Evolutionary conservation across 768 basidiomycete genomes (phyloP).

Genomic region (Arthromyces matolae): DNA sequence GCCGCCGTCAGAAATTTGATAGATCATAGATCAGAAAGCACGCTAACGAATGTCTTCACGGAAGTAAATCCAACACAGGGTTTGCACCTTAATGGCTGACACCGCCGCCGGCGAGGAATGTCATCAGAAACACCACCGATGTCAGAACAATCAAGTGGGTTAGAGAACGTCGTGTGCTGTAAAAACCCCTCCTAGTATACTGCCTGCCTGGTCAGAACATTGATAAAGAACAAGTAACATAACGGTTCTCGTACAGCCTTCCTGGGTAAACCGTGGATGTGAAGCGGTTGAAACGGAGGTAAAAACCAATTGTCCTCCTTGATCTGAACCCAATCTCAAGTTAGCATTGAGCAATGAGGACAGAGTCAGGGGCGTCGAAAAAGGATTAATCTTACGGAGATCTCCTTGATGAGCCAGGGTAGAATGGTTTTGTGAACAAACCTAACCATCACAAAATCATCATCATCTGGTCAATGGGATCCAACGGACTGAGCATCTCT

Average conservation of each 20-base stretch:
- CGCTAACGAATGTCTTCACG: slow-evolving; percentile 1
- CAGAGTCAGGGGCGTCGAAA: neutral
- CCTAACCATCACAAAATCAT: no score
- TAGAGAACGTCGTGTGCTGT: neutral
- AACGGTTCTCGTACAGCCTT: neutral
- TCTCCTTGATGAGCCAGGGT: slow-evolving; percentile 7
- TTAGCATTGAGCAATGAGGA: no score
- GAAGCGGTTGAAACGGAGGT: slow-evolving; percentile 10
- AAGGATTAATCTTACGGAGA: neutral
- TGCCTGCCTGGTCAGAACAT: slow-evolving; percentile 6
- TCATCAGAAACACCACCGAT: neutral
- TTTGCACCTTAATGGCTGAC: neutral
- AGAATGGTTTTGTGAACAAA: neutral
- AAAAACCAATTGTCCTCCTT: neutral
- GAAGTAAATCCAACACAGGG: neutral
- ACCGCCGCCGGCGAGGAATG: slow-evolving; percentile 6
- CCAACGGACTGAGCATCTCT: neutral
- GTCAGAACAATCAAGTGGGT: neutral
- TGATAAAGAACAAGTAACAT: slow-evolving; percentile 2
- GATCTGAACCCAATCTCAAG: neutral
- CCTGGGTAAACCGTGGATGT: neutral
- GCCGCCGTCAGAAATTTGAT: neutral
- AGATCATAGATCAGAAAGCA: slow-evolving; percentile 3
- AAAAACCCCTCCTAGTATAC: no score
- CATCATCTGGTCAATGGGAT: neutral